Evolutionary conservation across 2,329 filamentous ascomycete genomes (phyloP), one percentile per base, ranked within the genome.

Genomic region (Nemania abortiva): DNA sequence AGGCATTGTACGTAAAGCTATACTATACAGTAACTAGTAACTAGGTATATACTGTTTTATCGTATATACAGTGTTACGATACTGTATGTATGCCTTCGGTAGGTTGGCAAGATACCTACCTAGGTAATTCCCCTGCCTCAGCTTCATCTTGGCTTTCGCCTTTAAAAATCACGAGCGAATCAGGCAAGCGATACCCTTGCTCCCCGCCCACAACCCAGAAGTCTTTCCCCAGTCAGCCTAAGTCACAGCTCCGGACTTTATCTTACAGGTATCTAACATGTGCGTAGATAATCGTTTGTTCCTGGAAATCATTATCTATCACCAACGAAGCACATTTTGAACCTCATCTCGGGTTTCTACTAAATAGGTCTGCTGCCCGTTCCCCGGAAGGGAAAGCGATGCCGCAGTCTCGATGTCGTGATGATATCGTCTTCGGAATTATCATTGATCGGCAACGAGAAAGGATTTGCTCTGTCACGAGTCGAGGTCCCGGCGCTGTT

Each of bases 381-480:
- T 37, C 27, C 39, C 27, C 27, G 18, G 9, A 42, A 13, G 5
- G 2, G 50, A 58, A 13, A 31, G 22, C 3, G n/a, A 53, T 4
- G 24, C 54, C 18, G 6, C n/a, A 27, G 20, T 54, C 34, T 52
- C 49, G 10, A 11, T 10, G 24, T 9, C 49, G 3, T 27, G 49
- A 29, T 13, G 20, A 52, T 57, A 57, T 50, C 29, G 11, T 39
- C 29, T 49, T 56, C n/a, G 34, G n/a, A 42, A n/a, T 49, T 63
- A 13, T 49, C 45, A 39, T 54, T 29, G 29, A 27, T 34, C 24
- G 50, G 9, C 27, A 54, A 59, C 27, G 18, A 49, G 45, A 59
- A 61, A 63, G 34, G 61, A 70, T 70, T 61, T 70, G 18, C 68
- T 34, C 22, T 47, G 60, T 70, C 68, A 70, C 68, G 68, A 65